Evolutionary conservation across 331 rosid genomes (phyloP).

Genomic region (Rhamnella rubrinervis): DNA sequence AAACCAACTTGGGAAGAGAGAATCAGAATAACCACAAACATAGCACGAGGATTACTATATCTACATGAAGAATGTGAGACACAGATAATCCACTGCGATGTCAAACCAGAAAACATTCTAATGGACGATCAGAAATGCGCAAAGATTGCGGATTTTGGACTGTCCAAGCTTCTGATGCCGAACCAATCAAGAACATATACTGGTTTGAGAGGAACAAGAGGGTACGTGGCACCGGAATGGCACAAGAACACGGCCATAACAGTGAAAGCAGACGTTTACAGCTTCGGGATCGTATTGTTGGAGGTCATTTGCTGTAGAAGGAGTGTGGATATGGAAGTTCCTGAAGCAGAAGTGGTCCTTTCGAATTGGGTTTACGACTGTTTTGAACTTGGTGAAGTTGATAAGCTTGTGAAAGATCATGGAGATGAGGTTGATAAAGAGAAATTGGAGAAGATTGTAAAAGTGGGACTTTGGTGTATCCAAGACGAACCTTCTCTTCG

Average conservation of each 20-base stretch:
- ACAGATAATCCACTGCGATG: slow-evolving; percentile 53
- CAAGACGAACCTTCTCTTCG: slow-evolving; percentile 21
- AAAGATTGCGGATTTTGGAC: slow-evolving; percentile 50
- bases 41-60: slow-evolving; percentile 50
- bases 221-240: slow-evolving; percentile 56
- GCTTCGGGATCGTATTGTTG: slow-evolving; percentile 47
- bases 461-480: slow-evolving; percentile 29
- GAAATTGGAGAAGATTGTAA: slow-evolving; percentile 13
- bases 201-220: slow-evolving; percentile 46
- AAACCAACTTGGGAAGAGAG: slow-evolving; percentile 46
- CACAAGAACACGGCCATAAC: slow-evolving; percentile 35
- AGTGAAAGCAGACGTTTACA: slow-evolving; percentile 46
- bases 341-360: slow-evolving; percentile 19
- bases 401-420: slow-evolving; percentile 15
- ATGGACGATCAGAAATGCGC: slow-evolving; percentile 43
- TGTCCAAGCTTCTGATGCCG: slow-evolving; percentile 46
- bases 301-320: slow-evolving; percentile 45
- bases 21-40: slow-evolving; percentile 25
- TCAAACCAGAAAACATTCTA: slow-evolving; percentile 53
- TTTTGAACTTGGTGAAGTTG: slow-evolving; percentile 9
- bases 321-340: slow-evolving; percentile 16
- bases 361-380: slow-evolving; percentile 20
- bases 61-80: slow-evolving; percentile 54
- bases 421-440: slow-evolving; percentile 5
- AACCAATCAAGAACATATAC: slow-evolving; percentile 53